Conservation (phyloP, 2,329 filamentous ascomycete genomes). For the Hypocrella siamensis region DNA sequence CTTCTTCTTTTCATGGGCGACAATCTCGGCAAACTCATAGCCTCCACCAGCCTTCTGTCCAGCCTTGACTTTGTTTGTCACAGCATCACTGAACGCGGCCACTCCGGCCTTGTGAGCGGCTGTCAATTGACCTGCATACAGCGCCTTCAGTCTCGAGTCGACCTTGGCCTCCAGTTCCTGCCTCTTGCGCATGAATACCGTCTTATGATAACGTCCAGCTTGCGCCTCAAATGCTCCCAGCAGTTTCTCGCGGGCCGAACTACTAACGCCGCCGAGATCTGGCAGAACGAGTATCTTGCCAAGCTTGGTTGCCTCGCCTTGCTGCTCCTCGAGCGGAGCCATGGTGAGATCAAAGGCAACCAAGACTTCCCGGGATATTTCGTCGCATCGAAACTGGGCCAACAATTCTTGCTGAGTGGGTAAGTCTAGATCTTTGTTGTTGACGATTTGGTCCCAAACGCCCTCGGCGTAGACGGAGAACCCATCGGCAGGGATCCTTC, state of each 20-base stretch:
- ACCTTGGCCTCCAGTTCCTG: constrained; percentile 75
- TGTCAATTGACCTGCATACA: constrained; percentile 77
- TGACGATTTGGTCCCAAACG: constrained; percentile 96
- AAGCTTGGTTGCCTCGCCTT: constrained; percentile 56
- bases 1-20: constrained; percentile 64
- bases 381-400: constrained; percentile 93
- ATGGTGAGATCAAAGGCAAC: constrained; percentile 72
- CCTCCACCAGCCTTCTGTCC: constrained; percentile 82
- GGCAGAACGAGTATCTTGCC: constrained; percentile 60
- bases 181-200: constrained; percentile 75
- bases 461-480: constrained; percentile 87
- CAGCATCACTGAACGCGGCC: constrained; percentile 69
- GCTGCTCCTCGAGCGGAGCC: constrained; percentile 69
- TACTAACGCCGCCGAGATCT: constrained; percentile 61
- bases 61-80: constrained; percentile 71
- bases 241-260: constrained; percentile 52
- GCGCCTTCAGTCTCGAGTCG: constrained; percentile 70
- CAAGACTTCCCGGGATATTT: constrained; percentile 83
- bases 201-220: constrained; percentile 92
- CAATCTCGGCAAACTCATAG: constrained; percentile 94
- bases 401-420: constrained; percentile 94
- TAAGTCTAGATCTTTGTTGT: constrained; percentile 94
- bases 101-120: constrained; percentile 85
- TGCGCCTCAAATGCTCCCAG: constrained; percentile 78
- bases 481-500: constrained; percentile 92